Percentiles rank a stretch among this genome's conserved stretches.
These are phyloP conservation scores for Fraxinus baroniana DNA, from an alignment of 305 asterid genomes.

Conservation along the genomic window DNA sequence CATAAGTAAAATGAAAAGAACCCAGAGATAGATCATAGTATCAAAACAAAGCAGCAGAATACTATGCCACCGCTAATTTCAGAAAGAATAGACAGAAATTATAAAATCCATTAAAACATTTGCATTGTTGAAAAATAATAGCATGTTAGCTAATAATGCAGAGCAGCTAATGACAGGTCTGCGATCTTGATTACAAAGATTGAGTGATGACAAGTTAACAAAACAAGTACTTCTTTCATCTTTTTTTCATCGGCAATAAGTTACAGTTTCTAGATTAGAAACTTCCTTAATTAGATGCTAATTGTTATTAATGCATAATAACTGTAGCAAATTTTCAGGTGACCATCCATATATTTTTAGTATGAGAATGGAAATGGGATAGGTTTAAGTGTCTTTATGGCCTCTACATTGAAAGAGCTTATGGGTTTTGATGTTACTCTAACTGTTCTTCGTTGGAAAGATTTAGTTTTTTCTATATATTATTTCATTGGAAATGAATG, in stretches of 20 bases:
- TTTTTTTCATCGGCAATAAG: background rate
- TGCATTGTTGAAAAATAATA: background rate
- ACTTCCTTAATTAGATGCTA: background rate
- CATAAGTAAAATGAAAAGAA: background rate
- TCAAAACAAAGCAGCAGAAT: slow-evolving; percentile 1
- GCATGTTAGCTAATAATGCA: background rate
- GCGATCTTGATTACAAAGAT: background rate
- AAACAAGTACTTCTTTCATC: background rate
- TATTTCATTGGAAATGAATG: background rate
- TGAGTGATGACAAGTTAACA: background rate
- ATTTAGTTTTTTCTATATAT: background rate
- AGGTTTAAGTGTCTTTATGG: background rate
- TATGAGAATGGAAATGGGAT: background rate
- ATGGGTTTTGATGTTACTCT: background rate
- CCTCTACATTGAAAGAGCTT: background rate
- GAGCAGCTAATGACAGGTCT: background rate
- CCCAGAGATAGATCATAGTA: background rate
- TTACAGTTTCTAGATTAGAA: background rate
- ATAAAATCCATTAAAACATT: background rate
- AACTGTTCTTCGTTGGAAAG: background rate
- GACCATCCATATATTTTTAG: background rate
- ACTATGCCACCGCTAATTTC: background rate
- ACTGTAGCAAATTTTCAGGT: background rate
- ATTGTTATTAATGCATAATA: background rate
- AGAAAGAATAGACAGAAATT: background rate